Evolutionary conservation across 2,329 filamentous ascomycete species (phyloP).

Genomic region (Claviceps humidiphila): DNA sequence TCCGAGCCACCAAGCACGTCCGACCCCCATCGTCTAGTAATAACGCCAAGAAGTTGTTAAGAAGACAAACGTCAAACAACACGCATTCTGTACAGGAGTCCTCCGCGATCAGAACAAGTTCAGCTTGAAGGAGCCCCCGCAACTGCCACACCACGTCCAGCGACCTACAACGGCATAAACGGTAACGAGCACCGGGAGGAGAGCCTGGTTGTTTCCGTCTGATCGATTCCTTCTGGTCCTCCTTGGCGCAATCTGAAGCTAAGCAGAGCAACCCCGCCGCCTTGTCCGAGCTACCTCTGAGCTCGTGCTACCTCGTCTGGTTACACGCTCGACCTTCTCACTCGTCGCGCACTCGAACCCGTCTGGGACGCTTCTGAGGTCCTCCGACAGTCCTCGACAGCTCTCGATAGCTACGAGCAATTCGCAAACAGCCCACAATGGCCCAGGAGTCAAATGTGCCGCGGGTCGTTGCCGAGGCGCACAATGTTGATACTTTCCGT

Average conservation of each 20-base stretch:
- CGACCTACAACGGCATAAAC: too few species aligned
- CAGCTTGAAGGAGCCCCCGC: too few species aligned
- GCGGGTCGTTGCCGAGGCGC: constrained; percentile 62
- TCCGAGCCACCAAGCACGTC: neutral
- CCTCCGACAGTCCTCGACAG: too few species aligned
- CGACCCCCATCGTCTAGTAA: too few species aligned
- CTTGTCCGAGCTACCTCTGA: neutral
- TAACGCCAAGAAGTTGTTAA: too few species aligned
- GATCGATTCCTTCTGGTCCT: neutral
- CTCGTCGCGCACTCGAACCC: neutral
- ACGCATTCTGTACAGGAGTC: too few species aligned
- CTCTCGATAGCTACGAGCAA: too few species aligned
- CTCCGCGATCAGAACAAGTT: too few species aligned
- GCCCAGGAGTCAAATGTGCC: constrained; percentile 29
- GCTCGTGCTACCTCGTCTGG: neutral
- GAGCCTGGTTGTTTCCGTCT: neutral
- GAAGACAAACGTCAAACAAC: too few species aligned
- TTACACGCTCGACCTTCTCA: neutral
- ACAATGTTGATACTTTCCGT: constrained; percentile 63
- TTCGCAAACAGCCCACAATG: constrained; percentile 21
- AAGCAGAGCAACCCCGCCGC: constrained; percentile 6
- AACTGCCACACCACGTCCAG: too few species aligned
- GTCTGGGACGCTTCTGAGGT: neutral
- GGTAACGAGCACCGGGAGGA: neutral
- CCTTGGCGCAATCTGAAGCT: neutral